Conservation (phyloP, 2,329 filamentous ascomycete genomes). For the Trichoderma cornu-damae region DNA sequence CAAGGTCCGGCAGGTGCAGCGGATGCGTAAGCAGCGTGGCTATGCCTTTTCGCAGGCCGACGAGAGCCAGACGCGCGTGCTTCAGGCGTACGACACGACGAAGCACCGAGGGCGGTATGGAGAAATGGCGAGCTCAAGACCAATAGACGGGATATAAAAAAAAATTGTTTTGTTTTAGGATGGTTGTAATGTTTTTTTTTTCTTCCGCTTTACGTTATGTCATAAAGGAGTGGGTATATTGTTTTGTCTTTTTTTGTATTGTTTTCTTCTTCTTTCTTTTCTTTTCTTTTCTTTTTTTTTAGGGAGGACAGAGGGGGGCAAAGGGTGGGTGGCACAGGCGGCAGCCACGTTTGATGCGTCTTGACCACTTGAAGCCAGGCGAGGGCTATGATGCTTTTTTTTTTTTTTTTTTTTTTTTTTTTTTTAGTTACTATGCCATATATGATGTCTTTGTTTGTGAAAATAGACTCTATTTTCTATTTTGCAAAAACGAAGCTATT, state of each 20-base stretch:
- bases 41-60: conserved; percentile 98
- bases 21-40: conserved; percentile 97
- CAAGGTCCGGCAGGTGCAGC: conserved; percentile 95
- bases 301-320: background rate
- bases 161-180: background rate
- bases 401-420: conserved; percentile 1
- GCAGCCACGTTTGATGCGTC: background rate
- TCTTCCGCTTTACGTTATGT: conserved; percentile 8
- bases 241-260: too few relatives aligned
- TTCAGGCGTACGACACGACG: conserved; percentile 98
- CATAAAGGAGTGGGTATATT: background rate
- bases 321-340: background rate
- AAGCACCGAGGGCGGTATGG: conserved; percentile 85
- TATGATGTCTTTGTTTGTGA: conserved; percentile 4
- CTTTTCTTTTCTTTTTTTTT: too few relatives aligned
- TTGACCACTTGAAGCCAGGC: background rate
- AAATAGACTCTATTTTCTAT: background rate
- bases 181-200: conserved; percentile 12
- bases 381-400: conserved; percentile 8
- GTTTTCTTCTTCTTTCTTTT: background rate
- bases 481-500: too few relatives aligned
- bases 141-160: conserved; percentile 21
- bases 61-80: conserved; percentile 87
- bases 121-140: conserved; percentile 68
- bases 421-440: conserved; percentile 12